Percentiles rank a stretch among this genome's conserved stretches.
These are phyloP conservation scores for Podospora fimiseda DNA, from an alignment of 495 filamentous ascomycete genomes.

Conservation along the genomic window DNA sequence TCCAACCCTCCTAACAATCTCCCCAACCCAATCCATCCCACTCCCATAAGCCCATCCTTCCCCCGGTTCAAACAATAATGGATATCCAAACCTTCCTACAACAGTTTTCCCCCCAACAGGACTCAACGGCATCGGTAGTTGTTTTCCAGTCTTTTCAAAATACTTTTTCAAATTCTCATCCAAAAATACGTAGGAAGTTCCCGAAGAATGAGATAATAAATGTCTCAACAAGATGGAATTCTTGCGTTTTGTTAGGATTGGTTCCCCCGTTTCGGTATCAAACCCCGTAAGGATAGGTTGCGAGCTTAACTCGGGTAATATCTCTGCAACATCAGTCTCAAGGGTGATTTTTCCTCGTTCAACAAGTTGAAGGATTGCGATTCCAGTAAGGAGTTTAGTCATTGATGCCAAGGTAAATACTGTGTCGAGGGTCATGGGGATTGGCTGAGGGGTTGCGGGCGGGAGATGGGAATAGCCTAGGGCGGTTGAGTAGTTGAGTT, in stretches of 20 bases:
- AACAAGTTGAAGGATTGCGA: constrained; percentile 31
- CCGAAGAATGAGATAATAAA: constrained; percentile 33
- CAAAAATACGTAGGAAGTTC: constrained; percentile 25
- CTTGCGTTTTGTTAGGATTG: constrained; percentile 15
- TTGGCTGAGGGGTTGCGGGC: neutral
- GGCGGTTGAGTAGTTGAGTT: constrained; percentile 10
- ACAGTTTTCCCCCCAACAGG: constrained; percentile 11
- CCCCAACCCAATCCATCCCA: constrained; percentile 30
- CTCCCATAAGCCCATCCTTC: constrained; percentile 32
- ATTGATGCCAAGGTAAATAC: constrained; percentile 24
- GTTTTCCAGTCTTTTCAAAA: neutral
- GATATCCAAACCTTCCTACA: constrained; percentile 21
- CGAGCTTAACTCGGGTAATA: constrained; percentile 25
- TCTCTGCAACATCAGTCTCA: constrained; percentile 12
- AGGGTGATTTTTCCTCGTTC: constrained; percentile 17
- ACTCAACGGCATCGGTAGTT: neutral
- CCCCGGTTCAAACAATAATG: constrained; percentile 34
- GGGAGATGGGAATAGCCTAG: constrained; percentile 2
- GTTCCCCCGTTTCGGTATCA: constrained; percentile 13
- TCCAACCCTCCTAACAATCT: constrained; percentile 23
- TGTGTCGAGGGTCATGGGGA: neutral
- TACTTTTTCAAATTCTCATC: constrained; percentile 19
- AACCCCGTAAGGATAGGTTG: constrained; percentile 27
- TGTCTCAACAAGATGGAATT: constrained; percentile 28
- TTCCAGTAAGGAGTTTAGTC: constrained; percentile 34